Evolutionary conservation across 805 yeast genomes (phyloP), one percentile per base, ranked within the genome.

Genomic region (Peterozyma xylosa): DNA sequence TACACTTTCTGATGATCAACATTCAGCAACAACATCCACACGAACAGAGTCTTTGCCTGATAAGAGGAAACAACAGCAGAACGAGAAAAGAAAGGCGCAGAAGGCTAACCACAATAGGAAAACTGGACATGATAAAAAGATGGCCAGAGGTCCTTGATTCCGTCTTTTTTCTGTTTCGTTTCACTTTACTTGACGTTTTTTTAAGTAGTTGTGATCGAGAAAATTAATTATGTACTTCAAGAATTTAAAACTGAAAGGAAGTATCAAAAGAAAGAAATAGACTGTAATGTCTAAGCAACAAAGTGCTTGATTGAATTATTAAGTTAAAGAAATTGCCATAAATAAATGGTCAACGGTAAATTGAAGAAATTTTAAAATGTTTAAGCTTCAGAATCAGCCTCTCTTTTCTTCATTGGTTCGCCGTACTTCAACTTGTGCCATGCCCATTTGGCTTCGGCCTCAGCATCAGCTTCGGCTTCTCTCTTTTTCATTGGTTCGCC

Each of bases 31-130:
- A 17, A 16, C 33, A 5, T 16, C 42, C n/a, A 33, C 15, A 11
- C 14, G 11, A 18, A 14, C 33, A 3, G 35, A 35, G 34, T 5
- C 13, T 13, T 13, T 27, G 14, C n/a, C 45, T 16, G 55, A 53
- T 15, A 70, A 63, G 52, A 62, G 55, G 33, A 63, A 60, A 35
- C 60, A 66, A 18, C 70, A 71, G 6, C 62, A 67, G 40, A 76
- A 79, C 45, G 80, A 73, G 44, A 71, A 74, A 51, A 68, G 78
- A 43, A 83, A 81, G 59, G 71, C 80, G 2, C 59, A 69, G 2
- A 67, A 59, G 36, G 86, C 78, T 1, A 83, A 82, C 53, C 89
- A 82, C 54, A 80, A 77, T 55, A 64, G 91, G 43, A 83, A 80
- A 52, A 42, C 67, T 2, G 84, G 76, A 0, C 85, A 78, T 54